These are phyloP conservation scores for Marasmius oreades DNA, from an alignment of 1,284 basidiomycete genomes.

Conservation along the genomic window DNA sequence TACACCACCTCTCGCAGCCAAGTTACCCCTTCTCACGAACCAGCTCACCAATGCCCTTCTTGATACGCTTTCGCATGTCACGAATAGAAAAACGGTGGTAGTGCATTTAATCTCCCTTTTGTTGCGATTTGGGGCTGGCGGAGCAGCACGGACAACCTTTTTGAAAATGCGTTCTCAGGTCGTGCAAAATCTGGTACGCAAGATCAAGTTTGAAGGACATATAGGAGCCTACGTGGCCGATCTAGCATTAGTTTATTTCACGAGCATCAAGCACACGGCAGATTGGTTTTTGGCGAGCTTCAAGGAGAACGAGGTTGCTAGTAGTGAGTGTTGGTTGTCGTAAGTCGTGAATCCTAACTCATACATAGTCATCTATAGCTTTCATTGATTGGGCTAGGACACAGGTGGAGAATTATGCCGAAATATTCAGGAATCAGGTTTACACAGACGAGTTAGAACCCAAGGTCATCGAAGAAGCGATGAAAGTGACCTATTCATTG, in stretches of 20 bases:
- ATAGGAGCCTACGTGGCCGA: slow-evolving; percentile 80
- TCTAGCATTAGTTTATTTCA: slow-evolving; percentile 82
- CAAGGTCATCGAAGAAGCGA: slow-evolving; percentile 69
- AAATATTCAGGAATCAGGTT: slow-evolving; percentile 89
- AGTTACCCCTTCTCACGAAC: slow-evolving; percentile 66
- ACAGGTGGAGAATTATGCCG: slow-evolving; percentile 82
- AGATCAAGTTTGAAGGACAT: slow-evolving; percentile 91
- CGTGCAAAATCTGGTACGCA: slow-evolving; percentile 73
- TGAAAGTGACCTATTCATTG: slow-evolving; percentile 72
- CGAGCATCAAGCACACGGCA: slow-evolving; percentile 89
- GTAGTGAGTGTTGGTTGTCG: slow-evolving; percentile 51
- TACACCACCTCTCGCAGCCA: slow-evolving; percentile 51
- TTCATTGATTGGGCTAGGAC: slow-evolving; percentile 94
- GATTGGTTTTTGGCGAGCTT: slow-evolving; percentile 98
- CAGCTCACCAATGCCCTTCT: slow-evolving; percentile 74
- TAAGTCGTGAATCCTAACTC: slow-evolving; percentile 7
- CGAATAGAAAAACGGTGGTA: slow-evolving; percentile 76
- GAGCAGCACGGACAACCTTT: slow-evolving; percentile 83
- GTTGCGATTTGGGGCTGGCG: slow-evolving; percentile 70
- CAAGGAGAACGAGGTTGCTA: slow-evolving; percentile 91
- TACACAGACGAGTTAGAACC: slow-evolving; percentile 77
- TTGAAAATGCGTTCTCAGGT: slow-evolving; percentile 76
- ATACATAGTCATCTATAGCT: slow-evolving; percentile 39
- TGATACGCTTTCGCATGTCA: slow-evolving; percentile 68
- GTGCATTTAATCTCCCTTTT: slow-evolving; percentile 74